Base-by-base conservation (phyloP, 1,139 yeast genomes). In the Blastobotrys malaysiensis region DNA sequence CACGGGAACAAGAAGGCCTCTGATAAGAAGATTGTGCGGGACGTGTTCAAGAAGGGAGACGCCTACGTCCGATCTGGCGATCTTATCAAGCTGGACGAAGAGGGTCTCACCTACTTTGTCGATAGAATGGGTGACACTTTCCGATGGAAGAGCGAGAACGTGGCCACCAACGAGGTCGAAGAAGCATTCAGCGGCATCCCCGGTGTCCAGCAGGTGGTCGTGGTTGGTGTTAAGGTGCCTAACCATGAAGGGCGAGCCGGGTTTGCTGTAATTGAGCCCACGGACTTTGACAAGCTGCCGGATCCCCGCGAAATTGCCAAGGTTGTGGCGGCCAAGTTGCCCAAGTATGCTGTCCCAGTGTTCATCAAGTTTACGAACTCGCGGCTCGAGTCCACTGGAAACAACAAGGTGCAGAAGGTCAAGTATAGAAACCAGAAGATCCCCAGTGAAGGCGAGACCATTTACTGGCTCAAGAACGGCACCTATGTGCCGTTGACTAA, bases 101-200 rank as follows among this genome's bases (percentile, higher is more conserved):
- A 85, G 61, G 87, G 90, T 1, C 74, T 86, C 62, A 76, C 87
- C 65, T 89, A 86, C 71, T 93, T 93, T 70, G 90, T 89, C 50
- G 99, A 91, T 73, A 77, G 99, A 65, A 74, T 91, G 67, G 99
- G 99, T 44, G 99, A 93, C 68, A 91, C 98, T 0, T 93, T 87
- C 76, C 80, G 99, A 63, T 93, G 98, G 98, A 91, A 90, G 72
- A 87, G 96, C 1, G 99, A 93, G 73, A 91, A 93, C 71, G 97
- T 93, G 39, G 84, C 95, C 31, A 90, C 98, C 9, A 84, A 91
- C 47, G 97, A 93, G 71, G 97, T 93, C 45, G 98, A 91, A 69
- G 88, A 86, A 67, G 87, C 86, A n/a, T 62, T 79, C 9, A 59
- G 68, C 16, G 66, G 69, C 6, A 61, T 69, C 51, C 76, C 79